These are phyloP conservation scores for Coemansia aciculifera DNA, from an alignment of 192 early-diverging fungal genomes.

Conservation along the genomic window DNA sequence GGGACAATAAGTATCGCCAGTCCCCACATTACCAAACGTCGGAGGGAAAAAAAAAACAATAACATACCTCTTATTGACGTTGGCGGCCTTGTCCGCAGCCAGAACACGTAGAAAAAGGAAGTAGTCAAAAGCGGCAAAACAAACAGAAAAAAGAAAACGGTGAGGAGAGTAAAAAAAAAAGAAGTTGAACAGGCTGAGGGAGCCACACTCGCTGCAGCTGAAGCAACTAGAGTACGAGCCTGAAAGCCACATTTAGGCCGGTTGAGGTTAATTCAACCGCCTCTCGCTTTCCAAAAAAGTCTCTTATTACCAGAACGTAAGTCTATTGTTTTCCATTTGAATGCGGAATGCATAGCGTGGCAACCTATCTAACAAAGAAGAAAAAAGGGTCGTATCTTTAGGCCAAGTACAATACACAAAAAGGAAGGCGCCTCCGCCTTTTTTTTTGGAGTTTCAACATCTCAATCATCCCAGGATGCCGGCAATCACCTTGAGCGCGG, in stretches of 20 bases:
- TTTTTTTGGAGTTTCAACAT: slow-evolving; percentile 1
- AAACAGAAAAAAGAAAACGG: neutral
- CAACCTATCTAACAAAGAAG: neutral
- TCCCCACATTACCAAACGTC: slow-evolving; percentile 2
- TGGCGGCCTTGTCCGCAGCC: neutral
- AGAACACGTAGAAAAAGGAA: neutral
- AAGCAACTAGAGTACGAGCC: neutral
- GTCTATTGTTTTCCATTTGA: neutral
- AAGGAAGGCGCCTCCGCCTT: neutral
- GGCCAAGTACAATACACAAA: neutral
- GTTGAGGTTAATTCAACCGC: neutral
- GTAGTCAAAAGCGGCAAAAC: neutral
- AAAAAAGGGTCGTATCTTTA: neutral
- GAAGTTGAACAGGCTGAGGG: neutral
- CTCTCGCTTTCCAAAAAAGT: neutral
- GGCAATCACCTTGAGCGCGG: neutral
- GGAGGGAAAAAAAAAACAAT: neutral
- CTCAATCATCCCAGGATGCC: slow-evolving; percentile 4
- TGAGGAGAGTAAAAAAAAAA: neutral
- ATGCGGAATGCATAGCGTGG: neutral
- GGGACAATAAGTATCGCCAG: neutral
- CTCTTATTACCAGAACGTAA: neutral
- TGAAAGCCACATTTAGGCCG: neutral
- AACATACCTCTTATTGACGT: neutral
- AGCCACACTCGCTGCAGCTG: neutral